These are phyloP conservation scores for Picea abies DNA, from an alignment of 83 land plant species.

Conservation along the genomic window DNA sequence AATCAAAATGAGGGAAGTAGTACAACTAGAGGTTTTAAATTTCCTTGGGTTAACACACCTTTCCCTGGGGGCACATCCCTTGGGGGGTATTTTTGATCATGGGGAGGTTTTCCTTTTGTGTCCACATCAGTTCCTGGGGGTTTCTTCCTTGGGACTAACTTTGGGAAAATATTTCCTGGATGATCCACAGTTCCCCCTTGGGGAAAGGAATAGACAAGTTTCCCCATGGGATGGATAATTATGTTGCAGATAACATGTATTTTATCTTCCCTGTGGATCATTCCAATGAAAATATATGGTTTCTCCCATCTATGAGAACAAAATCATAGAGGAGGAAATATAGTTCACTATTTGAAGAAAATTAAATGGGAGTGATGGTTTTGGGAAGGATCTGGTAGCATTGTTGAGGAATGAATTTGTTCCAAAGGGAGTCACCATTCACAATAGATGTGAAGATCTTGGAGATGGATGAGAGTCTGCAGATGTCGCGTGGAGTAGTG, in stretches of 20 bases:
- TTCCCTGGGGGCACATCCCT: too few relatives aligned
- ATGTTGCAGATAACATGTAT: slow-evolving; percentile 35
- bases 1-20: too few relatives aligned
- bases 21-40: too few relatives aligned
- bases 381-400: slow-evolving; percentile 22
- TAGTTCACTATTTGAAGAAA: slow-evolving; percentile 29
- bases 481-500: neutral
- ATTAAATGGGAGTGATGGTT: slow-evolving; percentile 13
- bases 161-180: too few relatives aligned
- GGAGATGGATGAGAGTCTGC: slow-evolving; percentile 28
- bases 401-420: slow-evolving; percentile 3
- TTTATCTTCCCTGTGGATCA: slow-evolving; percentile 27
- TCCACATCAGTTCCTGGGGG: too few relatives aligned
- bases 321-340: slow-evolving; percentile 26
- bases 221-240: slow-evolving; percentile 28
- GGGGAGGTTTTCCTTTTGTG: too few relatives aligned
- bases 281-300: slow-evolving; percentile 35
- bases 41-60: too few relatives aligned
- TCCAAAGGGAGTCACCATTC: neutral
- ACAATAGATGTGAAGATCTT: slow-evolving; percentile 1
- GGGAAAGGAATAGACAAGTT: too few relatives aligned
- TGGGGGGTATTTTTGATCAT: too few relatives aligned
- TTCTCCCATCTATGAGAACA: slow-evolving; percentile 40
- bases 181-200: too few relatives aligned
- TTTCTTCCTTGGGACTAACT: too few relatives aligned